Percentiles rank a stretch among this genome's conserved stretches.
Evolutionary conservation across 164 flowering plant species (phyloP).

Genomic region (Piper betle): DNA sequence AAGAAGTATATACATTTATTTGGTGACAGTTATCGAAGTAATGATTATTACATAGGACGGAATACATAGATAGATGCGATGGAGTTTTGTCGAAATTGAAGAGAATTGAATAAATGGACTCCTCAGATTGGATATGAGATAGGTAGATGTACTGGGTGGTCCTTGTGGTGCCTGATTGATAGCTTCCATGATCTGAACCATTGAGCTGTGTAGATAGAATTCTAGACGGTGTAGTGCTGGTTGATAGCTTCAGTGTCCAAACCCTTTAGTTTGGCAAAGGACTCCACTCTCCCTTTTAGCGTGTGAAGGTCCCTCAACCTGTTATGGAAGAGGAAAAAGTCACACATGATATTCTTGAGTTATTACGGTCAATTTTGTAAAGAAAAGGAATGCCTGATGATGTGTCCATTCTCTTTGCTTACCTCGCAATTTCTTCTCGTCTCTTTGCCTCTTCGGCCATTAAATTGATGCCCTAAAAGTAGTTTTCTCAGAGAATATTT

Average conservation of each 20-base stretch:
- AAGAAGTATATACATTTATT: neutral
- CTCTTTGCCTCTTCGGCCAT: conserved; percentile 81
- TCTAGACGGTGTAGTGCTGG: conserved; percentile 45
- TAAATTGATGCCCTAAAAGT: conserved; percentile 28
- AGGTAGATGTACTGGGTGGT: neutral
- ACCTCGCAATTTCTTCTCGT: conserved; percentile 82
- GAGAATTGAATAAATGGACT: neutral
- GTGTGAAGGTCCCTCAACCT: conserved; percentile 68
- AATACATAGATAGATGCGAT: neutral
- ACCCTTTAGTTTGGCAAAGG: conserved; percentile 50
- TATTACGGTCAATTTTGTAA: neutral
- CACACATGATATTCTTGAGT: neutral
- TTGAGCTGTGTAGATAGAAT: neutral
- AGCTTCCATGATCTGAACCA: neutral
- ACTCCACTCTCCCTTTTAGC: conserved; percentile 66
- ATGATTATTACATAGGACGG: neutral
- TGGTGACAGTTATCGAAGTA: neutral
- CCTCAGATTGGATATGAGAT: neutral
- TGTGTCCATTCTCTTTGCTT: neutral
- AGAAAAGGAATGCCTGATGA: neutral
- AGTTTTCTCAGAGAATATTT: conserved; percentile 20
- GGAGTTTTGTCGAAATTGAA: neutral
- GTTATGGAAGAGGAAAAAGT: conserved; percentile 5
- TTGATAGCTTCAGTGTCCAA: conserved; percentile 43
- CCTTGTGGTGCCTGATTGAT: too few relatives aligned